Base-by-base conservation (phyloP, 129 eudicot species). In the Calendula officinalis region DNA sequence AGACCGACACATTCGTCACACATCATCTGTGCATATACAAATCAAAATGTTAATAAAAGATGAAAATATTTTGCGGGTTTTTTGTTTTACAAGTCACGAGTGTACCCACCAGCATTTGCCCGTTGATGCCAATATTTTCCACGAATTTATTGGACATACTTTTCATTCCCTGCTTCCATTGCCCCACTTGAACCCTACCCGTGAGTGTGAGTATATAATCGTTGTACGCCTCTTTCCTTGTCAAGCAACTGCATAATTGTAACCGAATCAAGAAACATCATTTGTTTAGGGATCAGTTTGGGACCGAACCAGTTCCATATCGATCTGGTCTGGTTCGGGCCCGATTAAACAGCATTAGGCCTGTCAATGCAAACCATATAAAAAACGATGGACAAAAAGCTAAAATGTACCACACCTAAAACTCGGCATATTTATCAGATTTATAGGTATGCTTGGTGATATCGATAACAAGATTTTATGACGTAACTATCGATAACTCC, bases 131-230 rank as follows among this genome's bases (percentile, higher is more conserved):
- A 57, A 83, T 74, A 68, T 85, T 85, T 79, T 92, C 92, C 52
- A 92, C 99, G 30, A 79, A n/a, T n/a, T 72, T 62, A 92, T 83
- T 44, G 96, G 99, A 56, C 95, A 88, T 67, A 78, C 75, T 69
- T 84, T 78, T 77, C 73, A 40, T 67, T 77, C 39, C 95, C 99
- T 70, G 88, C 89, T 90, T 85, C 99, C 81, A 92, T 83, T 30
- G 90, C 96, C 96, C 99, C 88, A 81, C 91, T 88, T 56, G 95
- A 85, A 70, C 95, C 96, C 13, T 87, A 90, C 36, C 75, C 88
- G 37, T 74, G 55, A 65, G 72, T 32, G 37, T 74, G 55, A 65
- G 72, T 32, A 39, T 80, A 66, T 47, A 77, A 62, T 63, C 76
- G 71, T 42, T 22, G 30, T 22, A 22, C 30, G 30, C 30, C 2